Base-by-base conservation (phyloP, 768 basidiomycete genomes). In the Epithele typhae region DNA sequence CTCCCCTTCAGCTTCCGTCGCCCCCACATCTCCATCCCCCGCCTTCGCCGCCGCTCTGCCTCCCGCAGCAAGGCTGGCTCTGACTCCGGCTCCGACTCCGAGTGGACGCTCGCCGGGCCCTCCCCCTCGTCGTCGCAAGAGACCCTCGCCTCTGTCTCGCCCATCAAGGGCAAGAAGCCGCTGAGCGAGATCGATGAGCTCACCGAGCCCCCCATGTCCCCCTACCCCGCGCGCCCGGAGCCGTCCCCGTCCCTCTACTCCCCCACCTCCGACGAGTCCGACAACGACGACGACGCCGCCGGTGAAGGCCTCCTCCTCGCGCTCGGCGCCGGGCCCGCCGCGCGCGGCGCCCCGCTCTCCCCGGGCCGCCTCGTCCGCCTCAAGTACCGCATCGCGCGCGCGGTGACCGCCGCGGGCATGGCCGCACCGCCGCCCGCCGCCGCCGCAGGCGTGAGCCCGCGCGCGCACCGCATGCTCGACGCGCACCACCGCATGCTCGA, bases 371-470 rank as follows among this genome's bases (percentile, higher is more conserved):
- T 61, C 14, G 42, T 39, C 27, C 59, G 56, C 37, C 55, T 72
- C 41, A 68, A 70, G 55, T 49, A 63, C 43, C 61, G 64, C 19
- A 70, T 72, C 40, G 63, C 62, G 23, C 53, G 49, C 19, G 71
- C 72, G 6, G 69, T 72, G 6, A 55, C 66, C 15, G 61, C 61
- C 15, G 69, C 68, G 18, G 71, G 71, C 35, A 73, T 73, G 70
- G 64, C 64, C 40, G 44, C 59, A n/a, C 61, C 68, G 0, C 60
- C 65, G 4, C 39, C 33, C n/a, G 30, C 36, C 5, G 18, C 35
- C 15, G 12, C 12, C 6, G 35, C 15, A 6, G 35, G 35, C 6
- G 18, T n/a, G 15, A 32, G 9, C 9, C 30, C 30, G 15, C 30
- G 30, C 30, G n/a, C n/a, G n/a, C n/a, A n/a, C n/a, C n/a, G n/a